Base-by-base conservation (phyloP, 1,284 basidiomycete genomes). In the Inonotus obliquus region DNA sequence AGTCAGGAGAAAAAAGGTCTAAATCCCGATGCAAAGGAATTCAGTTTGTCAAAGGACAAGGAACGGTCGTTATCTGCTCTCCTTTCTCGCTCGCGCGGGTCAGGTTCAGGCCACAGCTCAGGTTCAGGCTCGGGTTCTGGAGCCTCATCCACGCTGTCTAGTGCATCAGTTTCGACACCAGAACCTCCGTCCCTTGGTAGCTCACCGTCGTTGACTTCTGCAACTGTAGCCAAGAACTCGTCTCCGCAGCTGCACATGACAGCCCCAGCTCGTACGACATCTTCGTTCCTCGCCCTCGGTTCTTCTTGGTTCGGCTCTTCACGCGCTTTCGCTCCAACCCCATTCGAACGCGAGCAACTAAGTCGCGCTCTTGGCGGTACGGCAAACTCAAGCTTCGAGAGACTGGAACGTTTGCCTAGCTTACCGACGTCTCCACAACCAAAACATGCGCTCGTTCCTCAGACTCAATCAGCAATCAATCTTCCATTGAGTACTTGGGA, bases 21-120 rank as follows among this genome's bases (percentile, higher is more conserved):
- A 59, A 76, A 76, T 56, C 75, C 75, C 2, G 74, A 74, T 60
- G 74, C 75, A 25, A 76, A 75, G 63, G 74, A 71, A 11, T 76
- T 76, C 67, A 73, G 59, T 58, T 59, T 60, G 45, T 59, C 63
- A 2, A 64, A 64, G 55, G 63, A 64, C 21, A 61, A 60, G 39
- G 63, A 59, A 55, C 59, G 63, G 21, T 51, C 63, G 23, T 61
- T 61, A 35, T 63, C 57, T 9, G 61, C 61, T 19, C 47, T 59
- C 17, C 61, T 63, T 49, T 54, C 51, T 19, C 61, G 57, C 17
- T 55, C 41, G 10, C 61, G 61, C 17, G 57, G 57, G 13, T 56
- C 60, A 13, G 32, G 32, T 6, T 44, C 41, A 7, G 37, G 44
- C 14, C 45, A 58, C 21, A 32, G 53, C 32, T 44, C 41, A 44